Evolutionary conservation across 192 early-diverging fungal genomes (phyloP), one percentile per base, ranked within the genome.

Genomic region (Coemansia sp.): DNA sequence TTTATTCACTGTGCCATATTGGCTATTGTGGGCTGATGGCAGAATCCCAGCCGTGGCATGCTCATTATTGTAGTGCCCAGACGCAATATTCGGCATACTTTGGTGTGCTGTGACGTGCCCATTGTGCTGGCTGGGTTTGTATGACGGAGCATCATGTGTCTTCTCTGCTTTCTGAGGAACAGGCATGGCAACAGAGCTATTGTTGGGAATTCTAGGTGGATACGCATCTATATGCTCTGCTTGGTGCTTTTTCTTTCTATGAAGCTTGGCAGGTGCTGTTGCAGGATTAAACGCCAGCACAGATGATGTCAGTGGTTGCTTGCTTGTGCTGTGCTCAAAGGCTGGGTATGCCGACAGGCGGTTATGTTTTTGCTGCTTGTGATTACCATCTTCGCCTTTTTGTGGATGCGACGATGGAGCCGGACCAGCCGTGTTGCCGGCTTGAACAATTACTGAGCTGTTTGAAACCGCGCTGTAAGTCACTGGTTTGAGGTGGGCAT

Each of bases 301-400:
- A 4, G 76, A 78, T 12, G 68, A 63, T 9, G 76, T 73, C 64
- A 70, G 26, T 0, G 76, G 60, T 43, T 73, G 76, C 39, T 56
- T 55, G n/a, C 64, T 61, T 19, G 61, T 41, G 56, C 64, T 78
- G 19, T 78, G 67, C 43, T 66, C 67, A 64, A 78, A 78, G 5
- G 67, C 76, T 26, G 72, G 70, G 63, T 73, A 59, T 39, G 37
- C 11, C 15, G 57, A 0, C 5, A 22, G 6, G 6, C 39, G 57
- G 57, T 13, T 40, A 4, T 59, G 57, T 16, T 41, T 59, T n/a
- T 41, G 36, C 16, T 52, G 48, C 52, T 19, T 62, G 61, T 41
- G 67, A 49, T 22, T 46, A 47, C 40, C 32, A 42, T n/a, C 56
- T 19, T 9, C 21, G 52, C 9, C 15, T n/a, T 21, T 32, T 1